Base-by-base conservation (phyloP, 2,329 filamentous ascomycete species). In the Aureobasidium sp. region DNA sequence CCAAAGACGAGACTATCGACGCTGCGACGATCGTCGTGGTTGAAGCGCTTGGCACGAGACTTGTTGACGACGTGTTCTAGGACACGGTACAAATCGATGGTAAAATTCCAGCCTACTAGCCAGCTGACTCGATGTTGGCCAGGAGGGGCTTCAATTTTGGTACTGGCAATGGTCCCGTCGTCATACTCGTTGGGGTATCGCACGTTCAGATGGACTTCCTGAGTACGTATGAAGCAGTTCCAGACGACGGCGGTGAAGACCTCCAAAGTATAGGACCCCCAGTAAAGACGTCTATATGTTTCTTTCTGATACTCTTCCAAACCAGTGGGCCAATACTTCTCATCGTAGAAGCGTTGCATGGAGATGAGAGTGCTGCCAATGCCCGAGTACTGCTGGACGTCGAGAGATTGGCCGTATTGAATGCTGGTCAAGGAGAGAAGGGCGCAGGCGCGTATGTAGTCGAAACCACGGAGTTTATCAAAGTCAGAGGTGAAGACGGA, bases 31-130 rank as follows among this genome's bases (percentile, higher is more conserved):
- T 63, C 62, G 49, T 55, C 66, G 62, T 42, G 66, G 41, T 71
- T 69, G 25, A 64, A 59, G 69, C 67, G 68, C n/a, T 65, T 69
- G 48, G 11, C 55, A n/a, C 62, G 62, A 31, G 55, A 36, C 27
- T 63, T 63, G 62, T 66, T 69, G 1, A 76, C 68, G 12, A 77
- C 78, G 64, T 84, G 81, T 66, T 84, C 82, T 17, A 85, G 70
- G 9, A 84, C 75, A 5, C 81, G 78, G 66, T 84, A 84, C 0
- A 84, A 70, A 66, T 84, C 81, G 0, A 80, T 83, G 7, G 78
- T 81, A 63, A 83, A 83, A 68, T 84, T 84, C 81, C 80, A 84
- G 20, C 82, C 82, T 45, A 76, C 75, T 8, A 84, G 70, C 82
- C 82, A 84, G 62, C 73, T 74, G 25, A 60, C 55, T 8, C 62